Evolutionary conservation across 1,284 basidiomycete species (phyloP).

Genomic region (Cryptococcus floricola): DNA sequence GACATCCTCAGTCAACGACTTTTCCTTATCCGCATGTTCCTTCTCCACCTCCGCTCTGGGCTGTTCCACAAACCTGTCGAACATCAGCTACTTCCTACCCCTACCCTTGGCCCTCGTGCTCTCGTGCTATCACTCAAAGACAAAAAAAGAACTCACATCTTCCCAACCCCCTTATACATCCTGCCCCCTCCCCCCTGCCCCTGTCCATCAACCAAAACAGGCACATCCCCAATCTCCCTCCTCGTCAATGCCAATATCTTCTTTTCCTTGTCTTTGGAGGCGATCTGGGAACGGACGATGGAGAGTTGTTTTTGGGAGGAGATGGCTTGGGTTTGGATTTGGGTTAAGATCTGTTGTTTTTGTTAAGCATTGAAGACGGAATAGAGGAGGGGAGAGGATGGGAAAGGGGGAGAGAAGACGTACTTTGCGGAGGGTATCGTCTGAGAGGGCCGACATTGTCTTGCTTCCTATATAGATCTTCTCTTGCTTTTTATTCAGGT

Average conservation of each 20-base stretch:
- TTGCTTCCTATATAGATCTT: background rate
- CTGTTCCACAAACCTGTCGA: conserved; percentile 77
- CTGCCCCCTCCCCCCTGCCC: conserved; percentile 57
- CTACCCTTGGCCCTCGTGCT: background rate
- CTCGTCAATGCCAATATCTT: conserved; percentile 82
- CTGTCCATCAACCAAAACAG: conserved; percentile 2
- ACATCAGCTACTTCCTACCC: background rate
- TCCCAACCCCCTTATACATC: conserved; percentile 84
- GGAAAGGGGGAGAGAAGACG: conserved; percentile 5
- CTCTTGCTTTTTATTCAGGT: no score
- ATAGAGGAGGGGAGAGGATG: no score
- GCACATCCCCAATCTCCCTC: conserved; percentile 42
- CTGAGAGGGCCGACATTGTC: conserved; percentile 68
- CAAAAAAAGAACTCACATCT: conserved; percentile 61
- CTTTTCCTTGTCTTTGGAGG: conserved; percentile 75
- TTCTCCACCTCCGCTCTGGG: conserved; percentile 72
- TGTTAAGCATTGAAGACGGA: background rate
- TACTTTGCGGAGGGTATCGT: conserved; percentile 82
- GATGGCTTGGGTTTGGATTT: conserved; percentile 81
- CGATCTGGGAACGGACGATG: conserved; percentile 66
- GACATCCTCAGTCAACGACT: conserved; percentile 75
- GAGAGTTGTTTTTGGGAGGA: conserved; percentile 72
- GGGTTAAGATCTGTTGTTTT: conserved; percentile 69
- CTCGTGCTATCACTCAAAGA: background rate
- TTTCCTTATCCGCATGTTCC: conserved; percentile 69